Base-by-base conservation (phyloP, 2,329 filamentous ascomycete species). In the Cladosporium sp. region DNA sequence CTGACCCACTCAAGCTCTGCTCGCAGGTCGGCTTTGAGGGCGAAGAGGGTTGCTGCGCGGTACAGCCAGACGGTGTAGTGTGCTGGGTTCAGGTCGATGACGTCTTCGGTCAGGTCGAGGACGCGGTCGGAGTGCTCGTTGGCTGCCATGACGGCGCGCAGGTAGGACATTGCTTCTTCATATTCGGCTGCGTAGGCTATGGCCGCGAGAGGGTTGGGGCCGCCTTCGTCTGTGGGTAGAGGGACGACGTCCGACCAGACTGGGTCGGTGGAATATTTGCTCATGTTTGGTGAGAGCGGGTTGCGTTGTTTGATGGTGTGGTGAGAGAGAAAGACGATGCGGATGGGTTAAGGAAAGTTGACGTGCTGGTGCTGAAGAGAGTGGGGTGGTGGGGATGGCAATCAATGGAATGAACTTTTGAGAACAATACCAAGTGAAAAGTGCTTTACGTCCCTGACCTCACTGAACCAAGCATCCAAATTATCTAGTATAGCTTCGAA, bases 51-150 rank as follows among this genome's bases (percentile, higher is more conserved):
- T 69, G 88, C 85, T 66, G 92, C 91, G 62, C 94, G 89, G 79
- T 96, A 99, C 20, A 97, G 85, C 94, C 94, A 99, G 62, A 97
- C 93, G 15, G 94, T 99, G 78, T 99, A 99, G 78, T 99, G 94
- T 0, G 94, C 92, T 15, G 94, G 90, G 74, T 99, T 99, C 83
- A 97, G 86, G 61, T 81, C 80, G 71, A 99, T 97, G 70, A 99
- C 87, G 74, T 93, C 86, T 71, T 92, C 88, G 4, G 94, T 99
- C 62, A 99, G 84, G 34, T 80, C 82, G 43, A 99, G 82, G 37
- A 86, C 89, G 50, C 94, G 84, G 20, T 87, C 82, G 22, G 89
- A 92, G 78, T 88, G 83, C 75, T 99, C 94, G 71, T 95, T 88
- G 50, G 80, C 81, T 14, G 90, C 89, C 93, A 99, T 99, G 66